Evolutionary conservation across 2,329 filamentous ascomycete genomes (phyloP), one percentile per base, ranked within the genome.

Genomic region (Epicoccum nigrum): DNA sequence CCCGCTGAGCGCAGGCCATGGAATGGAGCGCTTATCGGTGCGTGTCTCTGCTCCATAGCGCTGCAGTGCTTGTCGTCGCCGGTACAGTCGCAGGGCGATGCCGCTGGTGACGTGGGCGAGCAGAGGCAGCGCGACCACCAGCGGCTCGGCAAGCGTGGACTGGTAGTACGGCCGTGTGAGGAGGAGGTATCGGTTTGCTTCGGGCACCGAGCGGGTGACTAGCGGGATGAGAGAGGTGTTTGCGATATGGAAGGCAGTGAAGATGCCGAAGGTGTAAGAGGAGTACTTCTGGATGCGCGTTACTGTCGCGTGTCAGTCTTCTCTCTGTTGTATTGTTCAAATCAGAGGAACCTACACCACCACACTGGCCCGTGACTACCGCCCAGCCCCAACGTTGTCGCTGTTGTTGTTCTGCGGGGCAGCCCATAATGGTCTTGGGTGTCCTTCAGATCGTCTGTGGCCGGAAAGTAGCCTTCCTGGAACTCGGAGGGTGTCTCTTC

Each of bases 121-220:
- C 17, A 96, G 78, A 2, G 93, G 92, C 2, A 91, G 73, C 34
- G 82, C 85, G 54, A 97, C 84, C 55, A 97, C 81, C 16, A 95
- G 76, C 3, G 91, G 90, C 69, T 97, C 92, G 13, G 90, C 77
- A 2, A 87, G 82, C 1, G 64, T 49, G 17, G 90, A 92, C 74
- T 97, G 93, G 78, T 97, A 97, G 72, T 94, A 86, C 40, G 95
- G 92, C 55, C 93, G 86, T 21, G 92, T 92, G 72, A 96, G 89
- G 58, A 97, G 87, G 40, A 97, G 86, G 74, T 92, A 96, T 41
- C 86, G 86, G 70, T 97, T 92, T 54, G 89, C 89, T 44, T 77
- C 56, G 84, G 85, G 67, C 90, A 92, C 63, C 54, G 76, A 67
- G 51, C 62, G 59, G 40, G 68, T 62, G 43, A 64, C 43, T 55